Evolutionary conservation across 1,284 basidiomycete species (phyloP).

Genomic region (Sporisorium reilianum): DNA sequence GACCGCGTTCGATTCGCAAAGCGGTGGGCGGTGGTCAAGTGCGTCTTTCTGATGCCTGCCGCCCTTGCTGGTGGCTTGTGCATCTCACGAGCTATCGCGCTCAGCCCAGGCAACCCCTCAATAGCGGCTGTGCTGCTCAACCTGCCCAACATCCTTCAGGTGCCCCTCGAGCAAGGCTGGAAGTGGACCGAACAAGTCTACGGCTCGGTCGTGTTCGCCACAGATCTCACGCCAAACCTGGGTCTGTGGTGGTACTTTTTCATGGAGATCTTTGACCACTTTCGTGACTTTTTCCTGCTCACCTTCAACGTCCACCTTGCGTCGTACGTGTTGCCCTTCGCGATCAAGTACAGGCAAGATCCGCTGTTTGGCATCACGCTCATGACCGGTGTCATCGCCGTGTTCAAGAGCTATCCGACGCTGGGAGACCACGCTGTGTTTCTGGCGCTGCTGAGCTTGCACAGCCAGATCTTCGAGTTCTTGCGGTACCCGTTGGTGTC

Average conservation of each 20-base stretch:
- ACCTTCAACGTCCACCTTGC: constrained; percentile 90
- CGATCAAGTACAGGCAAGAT: constrained; percentile 89
- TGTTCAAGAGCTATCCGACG: constrained; percentile 92
- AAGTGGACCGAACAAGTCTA: constrained; percentile 82
- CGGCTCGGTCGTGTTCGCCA: constrained; percentile 75
- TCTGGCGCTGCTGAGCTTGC: constrained; percentile 81
- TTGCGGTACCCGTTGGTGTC: constrained; percentile 89
- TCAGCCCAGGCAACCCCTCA: constrained; percentile 22
- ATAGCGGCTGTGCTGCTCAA: constrained; percentile 17
- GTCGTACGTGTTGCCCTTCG: constrained; percentile 86
- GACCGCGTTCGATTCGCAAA: constrained; percentile 53
- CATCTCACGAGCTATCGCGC: constrained; percentile 40
- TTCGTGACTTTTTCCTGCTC: constrained; percentile 92
- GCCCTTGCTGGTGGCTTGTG: constrained; percentile 32
- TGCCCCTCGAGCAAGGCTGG: constrained; percentile 73
- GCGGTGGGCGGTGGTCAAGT: constrained; percentile 34
- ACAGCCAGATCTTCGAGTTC: constrained; percentile 85
- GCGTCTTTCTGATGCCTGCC: constrained; percentile 29
- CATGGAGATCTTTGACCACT: constrained; percentile 99
- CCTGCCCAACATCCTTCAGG: constrained; percentile 16
- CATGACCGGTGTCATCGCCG: constrained; percentile 81
- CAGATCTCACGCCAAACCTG: constrained; percentile 83
- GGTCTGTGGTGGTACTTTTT: constrained; percentile 99
- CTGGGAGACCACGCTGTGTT: constrained; percentile 89
- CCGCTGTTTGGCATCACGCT: constrained; percentile 84